Conservation (phyloP, 2,329 filamentous ascomycete genomes). For the Colletotrichum sp. region DNA sequence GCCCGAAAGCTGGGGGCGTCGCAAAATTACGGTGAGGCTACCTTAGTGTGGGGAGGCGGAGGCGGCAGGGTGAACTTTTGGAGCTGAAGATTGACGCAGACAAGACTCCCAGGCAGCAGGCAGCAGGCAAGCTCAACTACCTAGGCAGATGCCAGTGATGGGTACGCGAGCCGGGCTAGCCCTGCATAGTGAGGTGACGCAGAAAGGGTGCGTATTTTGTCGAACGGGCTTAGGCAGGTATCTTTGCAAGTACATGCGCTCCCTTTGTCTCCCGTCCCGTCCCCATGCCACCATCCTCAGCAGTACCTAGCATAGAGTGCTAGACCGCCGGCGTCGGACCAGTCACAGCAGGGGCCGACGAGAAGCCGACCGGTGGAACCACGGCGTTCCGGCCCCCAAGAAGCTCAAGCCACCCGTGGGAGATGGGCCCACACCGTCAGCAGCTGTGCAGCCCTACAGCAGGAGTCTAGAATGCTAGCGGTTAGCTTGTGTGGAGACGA, state of each 20-base stretch:
- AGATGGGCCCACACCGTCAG: neutral
- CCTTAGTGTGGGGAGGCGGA: neutral
- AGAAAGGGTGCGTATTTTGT: neutral
- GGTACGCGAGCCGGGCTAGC: neutral
- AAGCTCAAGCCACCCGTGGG: neutral
- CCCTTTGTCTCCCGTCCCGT: neutral
- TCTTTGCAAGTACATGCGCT: neutral
- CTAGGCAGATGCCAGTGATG: neutral
- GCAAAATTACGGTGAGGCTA: neutral
- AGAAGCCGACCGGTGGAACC: neutral
- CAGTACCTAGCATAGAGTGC: neutral
- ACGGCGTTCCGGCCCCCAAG: neutral
- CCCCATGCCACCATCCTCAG: neutral
- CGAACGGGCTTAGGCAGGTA: neutral
- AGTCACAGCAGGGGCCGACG: neutral
- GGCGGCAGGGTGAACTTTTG: neutral
- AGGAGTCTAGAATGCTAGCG: neutral
- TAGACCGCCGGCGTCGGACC: neutral
- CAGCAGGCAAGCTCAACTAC: neutral
- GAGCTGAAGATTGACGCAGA: neutral
- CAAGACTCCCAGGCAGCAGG: neutral
- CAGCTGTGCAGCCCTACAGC: conserved; percentile 16
- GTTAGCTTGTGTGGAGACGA: neutral
- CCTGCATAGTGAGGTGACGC: neutral
- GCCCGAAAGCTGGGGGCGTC: neutral